A percentile compares a stretch with the other conserved stretches of the same genome.
Evolutionary conservation across 768 basidiomycete genomes (phyloP).

Genomic region (Suillus brevipes): DNA sequence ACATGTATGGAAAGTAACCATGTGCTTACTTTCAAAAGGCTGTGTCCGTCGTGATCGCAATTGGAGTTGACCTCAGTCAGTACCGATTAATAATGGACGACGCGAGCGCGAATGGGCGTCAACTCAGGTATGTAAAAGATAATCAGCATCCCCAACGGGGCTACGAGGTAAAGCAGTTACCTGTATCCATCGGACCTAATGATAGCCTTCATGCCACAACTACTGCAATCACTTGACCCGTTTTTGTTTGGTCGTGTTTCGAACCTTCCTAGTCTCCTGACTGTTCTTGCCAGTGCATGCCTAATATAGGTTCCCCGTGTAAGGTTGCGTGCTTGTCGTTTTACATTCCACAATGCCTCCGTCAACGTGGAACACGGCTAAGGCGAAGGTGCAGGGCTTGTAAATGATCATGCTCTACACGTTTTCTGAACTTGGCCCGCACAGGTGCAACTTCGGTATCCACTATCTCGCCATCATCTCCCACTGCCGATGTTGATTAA

Average conservation of each 20-base stretch:
- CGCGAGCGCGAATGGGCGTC: slow-evolving; percentile 3
- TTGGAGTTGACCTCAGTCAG: background rate
- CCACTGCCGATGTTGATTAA: background rate
- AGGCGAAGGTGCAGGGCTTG: slow-evolving; percentile 49
- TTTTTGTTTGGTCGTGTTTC: slow-evolving; percentile 4
- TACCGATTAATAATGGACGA: background rate
- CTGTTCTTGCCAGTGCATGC: no score
- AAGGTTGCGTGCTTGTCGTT: background rate
- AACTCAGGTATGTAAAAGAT: background rate
- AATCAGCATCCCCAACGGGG: background rate
- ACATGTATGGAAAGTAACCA: background rate
- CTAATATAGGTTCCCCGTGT: slow-evolving; percentile 3
- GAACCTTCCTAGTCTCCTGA: background rate
- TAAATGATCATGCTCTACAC: background rate
- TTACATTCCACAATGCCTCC: slow-evolving; percentile 24
- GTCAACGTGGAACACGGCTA: slow-evolving; percentile 57
- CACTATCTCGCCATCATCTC: slow-evolving; percentile 6
- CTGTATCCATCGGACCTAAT: background rate
- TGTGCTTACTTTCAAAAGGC: background rate
- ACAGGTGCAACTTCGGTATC: slow-evolving; percentile 51
- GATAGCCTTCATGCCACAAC: background rate
- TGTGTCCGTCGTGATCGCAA: background rate
- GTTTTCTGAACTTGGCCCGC: slow-evolving; percentile 12
- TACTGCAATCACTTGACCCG: background rate
- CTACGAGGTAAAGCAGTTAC: background rate